Evolutionary conservation across 2,329 filamentous ascomycete species (phyloP).

Genomic region (Penicillium sp.): DNA sequence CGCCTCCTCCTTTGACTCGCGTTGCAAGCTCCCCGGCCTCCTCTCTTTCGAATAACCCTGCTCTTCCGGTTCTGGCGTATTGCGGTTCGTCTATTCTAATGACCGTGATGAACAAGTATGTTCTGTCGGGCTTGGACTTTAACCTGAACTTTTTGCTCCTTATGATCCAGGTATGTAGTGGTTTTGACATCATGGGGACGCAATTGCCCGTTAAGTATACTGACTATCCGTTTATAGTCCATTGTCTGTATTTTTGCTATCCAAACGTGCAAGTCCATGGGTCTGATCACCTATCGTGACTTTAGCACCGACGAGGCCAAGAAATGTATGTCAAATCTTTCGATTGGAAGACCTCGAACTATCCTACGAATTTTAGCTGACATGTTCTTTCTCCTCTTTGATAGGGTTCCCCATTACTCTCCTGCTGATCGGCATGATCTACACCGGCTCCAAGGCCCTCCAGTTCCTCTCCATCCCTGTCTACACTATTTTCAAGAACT

Average conservation of each 20-base stretch:
- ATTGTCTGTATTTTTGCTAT: conserved; percentile 88
- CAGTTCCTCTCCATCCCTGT: conserved; percentile 97
- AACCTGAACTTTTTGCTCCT: conserved; percentile 98
- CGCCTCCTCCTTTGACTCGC: conserved; percentile 45
- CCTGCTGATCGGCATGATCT: conserved; percentile 98
- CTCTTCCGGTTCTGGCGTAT: conserved; percentile 83
- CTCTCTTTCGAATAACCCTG: conserved; percentile 74
- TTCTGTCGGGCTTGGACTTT: conserved; percentile 87
- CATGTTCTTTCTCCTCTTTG: background rate
- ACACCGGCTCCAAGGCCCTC: conserved; percentile 93
- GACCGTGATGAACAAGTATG: conserved; percentile 99
- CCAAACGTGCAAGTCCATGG: conserved; percentile 76
- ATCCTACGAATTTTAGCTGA: background rate
- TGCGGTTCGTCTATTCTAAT: conserved; percentile 97
- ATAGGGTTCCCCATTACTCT: conserved; percentile 95
- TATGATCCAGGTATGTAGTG: conserved; percentile 77
- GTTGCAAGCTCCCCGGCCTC: conserved; percentile 41
- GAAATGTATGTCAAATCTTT: conserved; percentile 71
- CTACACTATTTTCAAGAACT: conserved; percentile 99
- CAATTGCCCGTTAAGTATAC: background rate
- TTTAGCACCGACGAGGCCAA: conserved; percentile 89
- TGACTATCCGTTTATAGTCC: conserved; percentile 62
- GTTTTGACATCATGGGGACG: background rate
- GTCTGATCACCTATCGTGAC: conserved; percentile 80
- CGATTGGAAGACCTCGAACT: background rate